Evolutionary conservation across 2,329 filamentous ascomycete species (phyloP).

Genomic region (Lasiodiplodia hormozganensis): DNA sequence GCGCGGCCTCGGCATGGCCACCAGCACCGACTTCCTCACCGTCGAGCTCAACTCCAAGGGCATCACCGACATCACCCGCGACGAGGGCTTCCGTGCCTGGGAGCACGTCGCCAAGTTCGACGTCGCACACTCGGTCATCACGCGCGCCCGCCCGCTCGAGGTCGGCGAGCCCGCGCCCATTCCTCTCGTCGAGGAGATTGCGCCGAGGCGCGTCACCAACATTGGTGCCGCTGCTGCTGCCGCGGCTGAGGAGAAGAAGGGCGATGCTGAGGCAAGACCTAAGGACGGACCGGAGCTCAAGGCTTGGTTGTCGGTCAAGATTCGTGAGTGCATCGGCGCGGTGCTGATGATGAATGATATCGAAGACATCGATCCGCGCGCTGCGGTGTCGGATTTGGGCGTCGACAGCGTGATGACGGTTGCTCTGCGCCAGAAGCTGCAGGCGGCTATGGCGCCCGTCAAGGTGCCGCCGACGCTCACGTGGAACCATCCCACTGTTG

Average conservation of each 20-base stretch:
- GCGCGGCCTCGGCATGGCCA: slow-evolving; percentile 50
- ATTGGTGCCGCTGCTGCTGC: neutral
- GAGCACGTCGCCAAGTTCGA: slow-evolving; percentile 45
- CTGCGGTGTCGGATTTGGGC: slow-evolving; percentile 48
- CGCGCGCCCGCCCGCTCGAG: slow-evolving; percentile 42
- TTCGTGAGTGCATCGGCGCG: slow-evolving; percentile 43
- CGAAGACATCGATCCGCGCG: slow-evolving; percentile 44
- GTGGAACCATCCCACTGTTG: slow-evolving; percentile 52
- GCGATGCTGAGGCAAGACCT: neutral
- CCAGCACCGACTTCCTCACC: slow-evolving; percentile 47
- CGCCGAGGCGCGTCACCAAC: slow-evolving; percentile 29
- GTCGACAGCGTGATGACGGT: slow-evolving; percentile 52
- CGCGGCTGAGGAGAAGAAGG: neutral
- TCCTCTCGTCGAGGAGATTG: slow-evolving; percentile 41
- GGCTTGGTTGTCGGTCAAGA: slow-evolving; percentile 39
- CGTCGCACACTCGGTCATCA: slow-evolving; percentile 49
- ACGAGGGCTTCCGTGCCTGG: slow-evolving; percentile 55
- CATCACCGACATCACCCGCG: slow-evolving; percentile 50
- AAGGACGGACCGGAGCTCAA: slow-evolving; percentile 33
- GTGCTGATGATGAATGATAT: slow-evolving; percentile 43
- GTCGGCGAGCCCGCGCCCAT: slow-evolving; percentile 39
- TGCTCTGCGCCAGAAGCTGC: slow-evolving; percentile 44
- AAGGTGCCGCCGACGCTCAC: slow-evolving; percentile 50
- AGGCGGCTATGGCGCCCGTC: slow-evolving; percentile 41
- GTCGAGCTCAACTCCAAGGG: slow-evolving; percentile 51